Conservation (phyloP, 192 early-diverging fungal genomes). For the Mycoemilia scoparia region DNA sequence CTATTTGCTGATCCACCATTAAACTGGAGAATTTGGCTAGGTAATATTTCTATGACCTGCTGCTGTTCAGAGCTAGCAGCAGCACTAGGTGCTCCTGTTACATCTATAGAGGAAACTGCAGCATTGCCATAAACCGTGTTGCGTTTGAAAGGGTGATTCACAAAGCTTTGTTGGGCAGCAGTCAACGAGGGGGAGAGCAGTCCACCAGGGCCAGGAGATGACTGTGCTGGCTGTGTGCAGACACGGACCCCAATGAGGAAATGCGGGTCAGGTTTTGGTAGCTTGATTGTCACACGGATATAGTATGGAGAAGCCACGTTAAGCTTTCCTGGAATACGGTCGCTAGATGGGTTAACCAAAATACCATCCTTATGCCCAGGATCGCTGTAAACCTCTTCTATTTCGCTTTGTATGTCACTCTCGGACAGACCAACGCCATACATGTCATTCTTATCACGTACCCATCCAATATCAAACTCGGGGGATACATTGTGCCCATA, state of each 20-base stretch:
- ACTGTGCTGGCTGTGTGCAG: conserved; percentile 6
- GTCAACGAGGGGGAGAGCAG: too few species aligned
- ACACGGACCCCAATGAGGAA: conserved; percentile 17
- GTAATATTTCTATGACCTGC: conserved; percentile 12
- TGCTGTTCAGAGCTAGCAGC: too few species aligned
- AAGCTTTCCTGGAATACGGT: conserved; percentile 24
- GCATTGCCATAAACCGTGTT: too few species aligned
- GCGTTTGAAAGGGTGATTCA: too few species aligned
- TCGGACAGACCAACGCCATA: conserved; percentile 15
- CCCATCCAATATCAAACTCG: conserved; percentile 27
- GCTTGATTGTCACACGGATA: conserved; percentile 27
- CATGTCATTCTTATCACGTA: conserved; percentile 14
- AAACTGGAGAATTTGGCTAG: conserved; percentile 13
- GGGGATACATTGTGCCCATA: conserved; percentile 20
- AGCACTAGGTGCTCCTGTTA: background rate
- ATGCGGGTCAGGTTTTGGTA: conserved; percentile 17
- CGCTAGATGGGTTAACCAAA: conserved; percentile 29
- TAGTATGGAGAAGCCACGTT: conserved; percentile 20
- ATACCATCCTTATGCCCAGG: conserved; percentile 28
- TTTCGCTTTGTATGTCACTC: conserved; percentile 15
- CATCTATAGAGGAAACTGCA: too few species aligned
- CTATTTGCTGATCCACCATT: conserved; percentile 7
- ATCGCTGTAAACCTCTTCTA: conserved; percentile 30
- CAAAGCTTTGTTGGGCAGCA: too few species aligned
- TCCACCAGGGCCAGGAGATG: background rate